Evolutionary conservation across 78 protist species (phyloP), one percentile per base, ranked within the genome.

Genomic region (Dictyostelium purpureum): DNA sequence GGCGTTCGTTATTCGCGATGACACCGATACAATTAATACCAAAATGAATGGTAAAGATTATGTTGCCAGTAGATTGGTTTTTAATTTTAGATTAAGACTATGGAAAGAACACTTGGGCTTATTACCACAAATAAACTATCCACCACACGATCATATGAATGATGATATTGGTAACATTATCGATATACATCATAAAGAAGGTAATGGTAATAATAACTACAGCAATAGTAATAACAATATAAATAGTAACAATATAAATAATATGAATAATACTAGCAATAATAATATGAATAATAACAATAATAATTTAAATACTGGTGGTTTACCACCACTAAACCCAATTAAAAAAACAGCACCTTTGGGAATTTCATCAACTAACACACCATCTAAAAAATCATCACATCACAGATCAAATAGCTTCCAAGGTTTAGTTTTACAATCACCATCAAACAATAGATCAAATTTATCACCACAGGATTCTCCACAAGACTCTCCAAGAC

Each of bases 21-120:
- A 77, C 7, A 90, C 24, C 16, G 94, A 90, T 52, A 21, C 37
- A 11, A 67, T 90, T 19, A 49, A 74, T 14, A 78, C 94, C 3
- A 26, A 83, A 79, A 90, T 90, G 94, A 90, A 90, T 65, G 90
- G 94, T 11, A 65, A 90, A 52, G 89, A 77, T 28, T 90, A 90
- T 40, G 2, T 24, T 0, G 94, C 94, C 9, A 42, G 57, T 63
- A 40, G 94, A 37, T 40, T 70, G 0, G 81, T 78, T 2, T 79
- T 65, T 71, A 90, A 90, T 69, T 51, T 90, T 21, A 63, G 94
- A 45, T 38, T 90, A 31, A 35, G 89, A 38, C 24, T 90, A 31
- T 79, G 88, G 94, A 76, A 81, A 70, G 94, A 90, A 52, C 94
- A 90, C 56, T 45, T 90, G n/a, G 94, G 94, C 16, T 18, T 90